Percentiles rank a stretch among this genome's conserved stretches.
These are phyloP conservation scores for Bryum argenteum DNA, from an alignment of 225 moss, liverwort and hornwort species.

Conservation along the genomic window DNA sequence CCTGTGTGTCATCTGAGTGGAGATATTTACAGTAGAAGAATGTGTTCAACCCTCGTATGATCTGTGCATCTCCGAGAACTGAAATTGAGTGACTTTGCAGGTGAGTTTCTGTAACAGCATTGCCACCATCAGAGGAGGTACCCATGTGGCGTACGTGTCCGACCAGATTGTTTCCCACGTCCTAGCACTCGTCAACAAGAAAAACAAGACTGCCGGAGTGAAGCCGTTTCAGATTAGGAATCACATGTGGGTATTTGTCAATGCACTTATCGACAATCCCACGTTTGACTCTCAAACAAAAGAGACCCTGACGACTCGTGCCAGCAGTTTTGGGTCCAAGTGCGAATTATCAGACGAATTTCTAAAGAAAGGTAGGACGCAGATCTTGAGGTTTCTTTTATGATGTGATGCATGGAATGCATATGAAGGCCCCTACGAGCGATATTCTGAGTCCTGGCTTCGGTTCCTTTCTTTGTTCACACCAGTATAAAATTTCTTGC, in stretches of 20 bases:
- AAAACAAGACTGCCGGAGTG: constrained; percentile 82
- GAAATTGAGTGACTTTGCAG: constrained; percentile 40
- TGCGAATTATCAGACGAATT: constrained; percentile 85
- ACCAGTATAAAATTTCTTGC: background rate
- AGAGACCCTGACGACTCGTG: constrained; percentile 84
- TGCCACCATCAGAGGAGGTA: constrained; percentile 95
- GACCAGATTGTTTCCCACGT: constrained; percentile 85
- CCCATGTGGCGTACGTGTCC: constrained; percentile 77
- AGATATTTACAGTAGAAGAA: background rate
- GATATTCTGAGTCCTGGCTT: too few relatives aligned
- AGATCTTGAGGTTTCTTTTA: background rate
- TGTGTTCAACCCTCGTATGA: background rate
- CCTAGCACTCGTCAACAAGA: constrained; percentile 74
- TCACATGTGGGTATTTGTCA: constrained; percentile 98
- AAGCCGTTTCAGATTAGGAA: constrained; percentile 82
- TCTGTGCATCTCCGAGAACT: background rate
- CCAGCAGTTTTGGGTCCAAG: constrained; percentile 92
- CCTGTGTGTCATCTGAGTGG: too few relatives aligned
- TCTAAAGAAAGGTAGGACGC: constrained; percentile 74
- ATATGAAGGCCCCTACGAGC: background rate
- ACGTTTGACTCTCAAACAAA: constrained; percentile 99
- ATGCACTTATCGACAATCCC: constrained; percentile 97
- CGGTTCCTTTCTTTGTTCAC: too few relatives aligned
- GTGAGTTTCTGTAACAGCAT: constrained; percentile 99
- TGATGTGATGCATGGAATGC: background rate